Conservation (phyloP, 495 filamentous ascomycete genomes). For the Penicillium turbatum region DNA sequence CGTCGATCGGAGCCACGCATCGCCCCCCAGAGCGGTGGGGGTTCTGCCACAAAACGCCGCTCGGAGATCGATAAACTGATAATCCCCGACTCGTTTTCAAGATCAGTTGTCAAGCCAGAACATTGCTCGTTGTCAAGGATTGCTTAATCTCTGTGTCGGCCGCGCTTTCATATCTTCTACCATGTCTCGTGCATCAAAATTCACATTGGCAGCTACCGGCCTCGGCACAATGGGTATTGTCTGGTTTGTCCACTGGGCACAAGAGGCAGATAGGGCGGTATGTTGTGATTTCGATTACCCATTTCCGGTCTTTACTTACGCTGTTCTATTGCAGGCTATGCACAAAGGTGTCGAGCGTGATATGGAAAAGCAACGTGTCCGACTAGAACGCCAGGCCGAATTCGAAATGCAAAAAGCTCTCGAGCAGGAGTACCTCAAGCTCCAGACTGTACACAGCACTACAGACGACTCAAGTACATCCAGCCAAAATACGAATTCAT, state of each 20-base stretch:
- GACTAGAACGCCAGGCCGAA: slow-evolving; percentile 82
- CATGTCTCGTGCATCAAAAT: slow-evolving; percentile 88
- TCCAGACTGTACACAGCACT: slow-evolving; percentile 60
- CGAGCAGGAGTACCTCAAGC: slow-evolving; percentile 85
- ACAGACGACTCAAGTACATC: slow-evolving; percentile 20
- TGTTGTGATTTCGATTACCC: slow-evolving; percentile 19
- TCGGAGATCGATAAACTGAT: slow-evolving; percentile 27
- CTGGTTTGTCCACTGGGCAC: slow-evolving; percentile 82
- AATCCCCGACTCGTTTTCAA: slow-evolving; percentile 20
- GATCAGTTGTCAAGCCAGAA: neutral
- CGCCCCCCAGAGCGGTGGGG: slow-evolving; percentile 36
- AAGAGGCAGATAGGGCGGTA: slow-evolving; percentile 83
- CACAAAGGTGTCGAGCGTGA: slow-evolving; percentile 91
- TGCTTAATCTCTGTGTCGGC: neutral
- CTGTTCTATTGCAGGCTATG: slow-evolving; percentile 66
- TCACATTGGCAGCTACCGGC: slow-evolving; percentile 75
- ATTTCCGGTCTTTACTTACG: slow-evolving; percentile 1
- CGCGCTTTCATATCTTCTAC: neutral
- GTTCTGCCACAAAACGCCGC: slow-evolving; percentile 36
- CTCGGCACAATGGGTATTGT: slow-evolving; percentile 72
- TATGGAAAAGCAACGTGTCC: slow-evolving; percentile 87
- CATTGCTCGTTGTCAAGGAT: neutral
- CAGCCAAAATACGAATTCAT: slow-evolving; percentile 11
- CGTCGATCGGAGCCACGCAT: slow-evolving; percentile 35
- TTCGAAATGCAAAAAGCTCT: slow-evolving; percentile 86